Base-by-base conservation (phyloP, 345 rosid species). In the Jatropha curcas region DNA sequence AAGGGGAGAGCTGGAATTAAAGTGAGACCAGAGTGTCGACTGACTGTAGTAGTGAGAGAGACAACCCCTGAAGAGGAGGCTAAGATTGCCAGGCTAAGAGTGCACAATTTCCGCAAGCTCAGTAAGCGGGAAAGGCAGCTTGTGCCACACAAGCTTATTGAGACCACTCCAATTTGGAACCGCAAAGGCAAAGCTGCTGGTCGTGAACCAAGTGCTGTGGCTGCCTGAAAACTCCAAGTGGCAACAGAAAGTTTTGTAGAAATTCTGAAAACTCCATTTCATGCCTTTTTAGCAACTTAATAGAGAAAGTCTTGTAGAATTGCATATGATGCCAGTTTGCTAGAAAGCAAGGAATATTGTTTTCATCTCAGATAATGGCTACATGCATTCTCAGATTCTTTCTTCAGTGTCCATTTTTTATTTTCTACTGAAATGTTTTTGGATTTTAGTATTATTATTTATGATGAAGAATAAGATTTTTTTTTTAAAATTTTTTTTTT, bases 31-130 rank as follows among this genome's bases (percentile, higher is more conserved):
- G 88, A 84, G 72, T 88, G 94, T 69, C 94, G 97, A 7, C 80
- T 95, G 60, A 92, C 98, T 2, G 82, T 95, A 13, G 84, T 95
- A 33, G 84, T 92, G 72, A 88, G 99, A 78, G 99, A 92, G 84
- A 86, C 78, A 65, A 92, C 92, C 2, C 75, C 87, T 0, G 93
- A 91, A 76, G 98, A 95, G 86, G 98, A 95, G 80, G 96, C 96
- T 28, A 76, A 89, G 86, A 86, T 89, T 66, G 99, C 97, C 13
- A 86, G 78, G 88, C 86, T 95, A 53, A 86, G 81, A 74, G 98
- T 92, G 57, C 80, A 81, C 79, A 92, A 85, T 66, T 95, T 88
- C 83, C 85, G 83, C 73, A 91, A 95, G 88, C 89, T 84, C 75
- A 83, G 77, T 52, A 95, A 92, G 82, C 76, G 89, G 69, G 93